Evolutionary conservation across 1,284 basidiomycete genomes (phyloP), one percentile per base, ranked within the genome.

Genomic region (Pseudozyma sp.): DNA sequence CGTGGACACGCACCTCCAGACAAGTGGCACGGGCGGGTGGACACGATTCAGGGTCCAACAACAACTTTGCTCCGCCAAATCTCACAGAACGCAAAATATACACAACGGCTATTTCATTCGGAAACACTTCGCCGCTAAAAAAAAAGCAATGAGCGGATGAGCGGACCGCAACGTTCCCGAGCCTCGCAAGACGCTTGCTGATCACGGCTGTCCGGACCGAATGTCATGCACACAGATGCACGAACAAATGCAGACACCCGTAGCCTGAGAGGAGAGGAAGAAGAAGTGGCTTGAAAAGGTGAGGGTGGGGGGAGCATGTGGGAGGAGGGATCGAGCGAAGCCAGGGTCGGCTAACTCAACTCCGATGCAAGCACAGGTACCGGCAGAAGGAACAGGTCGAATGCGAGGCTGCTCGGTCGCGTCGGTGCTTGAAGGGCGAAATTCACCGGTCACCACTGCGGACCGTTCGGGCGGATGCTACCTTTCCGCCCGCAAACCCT

Each of bases 1-100:
- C 43, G 49, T 58, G 56, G 56, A 39, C 56, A 51, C 19, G 34
- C 17, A 14, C 30, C 14, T 24, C 16, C 49, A 37, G 35, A 7
- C 9, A 42, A 9, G n/a, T 50, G 35, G 49, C 13, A n/a, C 16
- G 10, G 7, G 16, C 40, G 40, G n/a, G 1, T n/a, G 24, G 24
- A 24, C 13, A 42, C 13, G 40, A 42, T 16, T 53, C 57, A 60
- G 57, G 57, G 58, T 60, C 58, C 58, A 60, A 43, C 9, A 3
- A n/a, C 40, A 42, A 42, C n/a, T 7, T 13, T 42, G 17, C 11
- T 35, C n/a, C 29, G 40, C 37, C 31, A 50, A 43, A 44, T 45
- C 42, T 34, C 40, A 40, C 29, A 46, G 11, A 40, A 53, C 14
- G n/a, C n/a, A 49, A 42, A 24, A 24, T 24, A 24, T 24, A 37